Percentiles rank a stretch among this genome's conserved stretches.
Conservation (phyloP, 2,329 filamentous ascomycete genomes). For the Phialophora expanda region DNA sequence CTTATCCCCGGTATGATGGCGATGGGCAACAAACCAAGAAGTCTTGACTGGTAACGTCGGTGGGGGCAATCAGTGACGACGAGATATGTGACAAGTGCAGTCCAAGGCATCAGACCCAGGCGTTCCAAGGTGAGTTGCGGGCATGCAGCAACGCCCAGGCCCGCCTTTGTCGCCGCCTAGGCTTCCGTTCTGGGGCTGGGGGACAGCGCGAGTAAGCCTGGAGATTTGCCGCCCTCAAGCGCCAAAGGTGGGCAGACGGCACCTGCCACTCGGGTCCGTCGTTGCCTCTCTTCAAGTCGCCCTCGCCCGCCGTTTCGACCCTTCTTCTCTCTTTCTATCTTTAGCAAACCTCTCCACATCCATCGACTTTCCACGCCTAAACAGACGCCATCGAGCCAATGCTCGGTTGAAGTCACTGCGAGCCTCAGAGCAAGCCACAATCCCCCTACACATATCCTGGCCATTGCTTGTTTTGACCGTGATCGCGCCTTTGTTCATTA, state of each 20-base stretch:
- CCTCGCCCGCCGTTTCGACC: constrained; percentile 17
- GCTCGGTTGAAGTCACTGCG: constrained; percentile 11
- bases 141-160: neutral
- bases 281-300: constrained; percentile 20
- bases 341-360: constrained; percentile 38
- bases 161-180: neutral
- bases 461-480: constrained; percentile 8
- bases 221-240: constrained; percentile 13
- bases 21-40: neutral
- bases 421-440: constrained; percentile 28
- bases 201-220: neutral
- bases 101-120: neutral
- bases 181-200: neutral
- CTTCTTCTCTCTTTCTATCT: constrained; percentile 39
- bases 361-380: constrained; percentile 26
- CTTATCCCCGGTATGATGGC: neutral
- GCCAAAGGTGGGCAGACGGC: constrained; percentile 10
- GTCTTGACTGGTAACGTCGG: neutral
- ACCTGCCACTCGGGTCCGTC: constrained; percentile 5
- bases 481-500: constrained; percentile 16
- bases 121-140: neutral
- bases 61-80: neutral
- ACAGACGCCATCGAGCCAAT: constrained; percentile 26
- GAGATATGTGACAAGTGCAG: neutral
- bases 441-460: constrained; percentile 13